Conservation (phyloP, 192 early-diverging fungal genomes). For the Podila verticillata region DNA sequence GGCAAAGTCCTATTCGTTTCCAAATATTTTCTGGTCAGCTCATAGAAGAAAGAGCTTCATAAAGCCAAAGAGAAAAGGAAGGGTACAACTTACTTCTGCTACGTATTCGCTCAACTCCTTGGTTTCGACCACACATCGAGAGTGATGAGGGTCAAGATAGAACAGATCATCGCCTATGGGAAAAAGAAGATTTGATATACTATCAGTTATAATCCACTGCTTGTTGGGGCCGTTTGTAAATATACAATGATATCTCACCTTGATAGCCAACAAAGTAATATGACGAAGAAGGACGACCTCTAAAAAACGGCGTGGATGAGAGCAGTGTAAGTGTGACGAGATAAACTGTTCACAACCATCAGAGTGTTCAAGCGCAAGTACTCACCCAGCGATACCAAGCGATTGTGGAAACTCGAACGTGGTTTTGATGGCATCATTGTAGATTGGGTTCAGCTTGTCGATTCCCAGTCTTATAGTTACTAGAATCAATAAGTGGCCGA, state of each 20-base stretch:
- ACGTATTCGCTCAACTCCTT: conserved; percentile 58
- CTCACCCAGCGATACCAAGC: conserved; percentile 91
- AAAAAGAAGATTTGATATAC: too few relatives aligned
- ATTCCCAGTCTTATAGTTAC: conserved; percentile 92
- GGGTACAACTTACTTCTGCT: conserved; percentile 51
- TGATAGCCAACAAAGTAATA: conserved; percentile 92
- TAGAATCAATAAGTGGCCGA: conserved; percentile 82
- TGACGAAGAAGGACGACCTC: conserved; percentile 94
- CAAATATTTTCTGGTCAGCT: too few relatives aligned
- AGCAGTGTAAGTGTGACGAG: background rate
- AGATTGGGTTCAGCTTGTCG: conserved; percentile 87
- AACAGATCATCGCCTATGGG: conserved; percentile 75
- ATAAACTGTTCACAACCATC: background rate
- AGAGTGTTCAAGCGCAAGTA: background rate
- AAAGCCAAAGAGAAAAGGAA: too few relatives aligned
- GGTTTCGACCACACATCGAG: conserved; percentile 71
- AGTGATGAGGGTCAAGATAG: conserved; percentile 94
- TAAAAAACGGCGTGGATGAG: conserved; percentile 22
- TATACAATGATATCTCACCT: conserved; percentile 82
- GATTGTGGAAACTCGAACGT: conserved; percentile 83
- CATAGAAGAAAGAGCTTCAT: too few relatives aligned
- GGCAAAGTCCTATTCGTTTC: conserved; percentile 64
- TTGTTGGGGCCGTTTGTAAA: conserved; percentile 65
- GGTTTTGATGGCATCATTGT: conserved; percentile 76
- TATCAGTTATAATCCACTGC: too few relatives aligned